These are phyloP conservation scores for Agroathelia rolfsii DNA, from an alignment of 1,284 basidiomycete species.

Conservation along the genomic window DNA sequence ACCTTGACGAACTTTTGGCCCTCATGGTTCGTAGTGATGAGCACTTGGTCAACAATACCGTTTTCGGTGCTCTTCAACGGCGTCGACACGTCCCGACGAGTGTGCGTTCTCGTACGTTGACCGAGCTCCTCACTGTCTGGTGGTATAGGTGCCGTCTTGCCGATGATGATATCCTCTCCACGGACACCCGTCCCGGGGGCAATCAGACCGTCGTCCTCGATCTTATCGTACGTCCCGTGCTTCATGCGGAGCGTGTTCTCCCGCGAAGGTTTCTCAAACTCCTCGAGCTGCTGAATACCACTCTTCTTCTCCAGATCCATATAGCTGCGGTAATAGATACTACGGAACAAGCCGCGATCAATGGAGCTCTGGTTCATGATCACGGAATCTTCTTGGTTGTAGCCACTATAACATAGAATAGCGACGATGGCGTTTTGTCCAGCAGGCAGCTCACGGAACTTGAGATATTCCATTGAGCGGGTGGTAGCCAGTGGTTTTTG, in stretches of 20 bases:
- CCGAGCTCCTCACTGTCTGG: slow-evolving; percentile 96
- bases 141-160: slow-evolving; percentile 96
- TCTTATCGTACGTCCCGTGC: slow-evolving; percentile 97
- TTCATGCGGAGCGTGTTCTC: slow-evolving; percentile 95
- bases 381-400: slow-evolving; percentile 99
- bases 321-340: slow-evolving; percentile 97
- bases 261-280: slow-evolving; percentile 94
- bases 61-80: slow-evolving; percentile 97
- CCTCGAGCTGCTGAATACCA: slow-evolving; percentile 86
- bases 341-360: slow-evolving; percentile 95
- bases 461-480: slow-evolving; percentile 96
- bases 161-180: slow-evolving; percentile 98
- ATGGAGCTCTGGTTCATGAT: slow-evolving; percentile 99
- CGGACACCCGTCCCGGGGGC: slow-evolving; percentile 92
- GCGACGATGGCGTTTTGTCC: slow-evolving; percentile 98
- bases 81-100: slow-evolving; percentile 89
- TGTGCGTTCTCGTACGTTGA: slow-evolving; percentile 86
- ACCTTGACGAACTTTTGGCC: slow-evolving; percentile 99
- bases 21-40: slow-evolving; percentile 93
- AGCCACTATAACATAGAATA: slow-evolving; percentile 97
- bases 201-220: slow-evolving; percentile 93
- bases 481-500: slow-evolving; percentile 98
- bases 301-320: slow-evolving; percentile 98
- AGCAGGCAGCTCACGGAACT: slow-evolving; percentile 95
- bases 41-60: slow-evolving; percentile 95